Percentiles rank a stretch among this genome's conserved stretches.
Evolutionary conservation across 306 rosid genomes (phyloP).

Genomic region (Vachellia collinsii): DNA sequence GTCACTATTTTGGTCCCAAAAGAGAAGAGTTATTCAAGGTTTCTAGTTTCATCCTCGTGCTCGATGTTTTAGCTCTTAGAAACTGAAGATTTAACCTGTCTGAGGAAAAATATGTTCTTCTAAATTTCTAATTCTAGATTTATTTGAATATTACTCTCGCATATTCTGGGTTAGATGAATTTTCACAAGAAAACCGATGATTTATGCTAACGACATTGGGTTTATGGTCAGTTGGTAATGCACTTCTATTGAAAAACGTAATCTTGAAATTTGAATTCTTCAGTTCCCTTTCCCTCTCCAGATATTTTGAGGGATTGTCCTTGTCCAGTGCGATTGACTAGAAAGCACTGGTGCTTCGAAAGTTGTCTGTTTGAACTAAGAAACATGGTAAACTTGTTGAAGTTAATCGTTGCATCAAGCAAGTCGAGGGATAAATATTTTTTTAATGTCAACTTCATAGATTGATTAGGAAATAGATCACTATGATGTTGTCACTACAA

Average conservation of each 20-base stretch:
- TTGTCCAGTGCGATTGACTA: constrained; percentile 4
- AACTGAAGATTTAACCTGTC: background rate
- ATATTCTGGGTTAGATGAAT: background rate
- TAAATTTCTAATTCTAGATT: background rate
- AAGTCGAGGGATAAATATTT: background rate
- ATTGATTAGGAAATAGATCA: constrained; percentile 15
- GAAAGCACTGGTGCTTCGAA: background rate
- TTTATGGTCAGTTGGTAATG: background rate
- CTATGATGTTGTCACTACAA: background rate
- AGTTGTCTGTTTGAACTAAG: background rate
- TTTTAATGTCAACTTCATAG: background rate
- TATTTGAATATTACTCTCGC: constrained; percentile 12
- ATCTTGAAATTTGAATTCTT: background rate
- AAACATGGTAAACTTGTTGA: background rate
- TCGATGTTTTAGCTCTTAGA: background rate
- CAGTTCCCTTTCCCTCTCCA: background rate
- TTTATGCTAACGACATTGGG: background rate
- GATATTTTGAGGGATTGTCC: background rate
- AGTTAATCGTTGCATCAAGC: background rate
- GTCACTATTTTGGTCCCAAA: background rate
- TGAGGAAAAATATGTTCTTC: constrained; percentile 12
- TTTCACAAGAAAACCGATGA: background rate
- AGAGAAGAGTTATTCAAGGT: background rate
- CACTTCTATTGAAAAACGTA: background rate
- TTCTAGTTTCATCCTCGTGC: background rate